phyloP scores from a whole-genome alignment of 2,329 filamentous ascomycete genomes.

The Beauveria asiatica region DNA sequence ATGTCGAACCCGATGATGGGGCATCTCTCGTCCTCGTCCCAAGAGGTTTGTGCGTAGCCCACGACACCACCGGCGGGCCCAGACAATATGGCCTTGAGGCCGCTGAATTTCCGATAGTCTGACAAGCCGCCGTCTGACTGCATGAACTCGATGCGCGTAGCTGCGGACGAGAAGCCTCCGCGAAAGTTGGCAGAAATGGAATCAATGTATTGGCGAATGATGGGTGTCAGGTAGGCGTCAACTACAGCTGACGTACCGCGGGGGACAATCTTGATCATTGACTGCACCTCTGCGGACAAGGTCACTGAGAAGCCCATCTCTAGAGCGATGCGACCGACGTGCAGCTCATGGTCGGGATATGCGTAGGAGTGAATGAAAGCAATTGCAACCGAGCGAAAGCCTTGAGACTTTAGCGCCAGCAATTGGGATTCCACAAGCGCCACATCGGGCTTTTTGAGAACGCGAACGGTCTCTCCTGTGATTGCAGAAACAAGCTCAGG shows the following conservation, averaged over 20 bases:
- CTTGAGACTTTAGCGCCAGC: slow-evolving; percentile 50
- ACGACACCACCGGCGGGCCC: slow-evolving; percentile 73
- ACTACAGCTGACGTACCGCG: slow-evolving; percentile 34
- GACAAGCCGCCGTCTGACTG: slow-evolving; percentile 48
- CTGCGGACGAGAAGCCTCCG: slow-evolving; percentile 23
- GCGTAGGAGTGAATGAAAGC: slow-evolving; percentile 66
- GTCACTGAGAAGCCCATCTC: slow-evolving; percentile 35
- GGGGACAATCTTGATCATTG: slow-evolving; percentile 37
- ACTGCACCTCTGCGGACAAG: slow-evolving; percentile 28
- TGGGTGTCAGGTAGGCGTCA: slow-evolving; percentile 35
- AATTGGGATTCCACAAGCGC: slow-evolving; percentile 47
- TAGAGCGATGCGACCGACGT: slow-evolving; percentile 26
- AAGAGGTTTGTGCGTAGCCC: slow-evolving; percentile 65
- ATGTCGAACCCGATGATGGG: slow-evolving; percentile 72
- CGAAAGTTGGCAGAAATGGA: slow-evolving; percentile 28
- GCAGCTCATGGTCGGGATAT: slow-evolving; percentile 46
- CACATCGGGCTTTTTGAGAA: slow-evolving; percentile 52
- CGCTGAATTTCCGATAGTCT: slow-evolving; percentile 56
- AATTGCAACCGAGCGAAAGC: slow-evolving; percentile 45
- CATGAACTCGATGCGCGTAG: slow-evolving; percentile 61
- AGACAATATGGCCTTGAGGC: slow-evolving; percentile 60
- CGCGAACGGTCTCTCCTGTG: slow-evolving; percentile 59
- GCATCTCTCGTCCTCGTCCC: slow-evolving; percentile 55
- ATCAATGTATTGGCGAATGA: slow-evolving; percentile 27
- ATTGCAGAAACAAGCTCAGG: slow-evolving; percentile 58